Evolutionary conservation across 2,329 filamentous ascomycete species (phyloP).

Genomic region (Clathrospora elynae): DNA sequence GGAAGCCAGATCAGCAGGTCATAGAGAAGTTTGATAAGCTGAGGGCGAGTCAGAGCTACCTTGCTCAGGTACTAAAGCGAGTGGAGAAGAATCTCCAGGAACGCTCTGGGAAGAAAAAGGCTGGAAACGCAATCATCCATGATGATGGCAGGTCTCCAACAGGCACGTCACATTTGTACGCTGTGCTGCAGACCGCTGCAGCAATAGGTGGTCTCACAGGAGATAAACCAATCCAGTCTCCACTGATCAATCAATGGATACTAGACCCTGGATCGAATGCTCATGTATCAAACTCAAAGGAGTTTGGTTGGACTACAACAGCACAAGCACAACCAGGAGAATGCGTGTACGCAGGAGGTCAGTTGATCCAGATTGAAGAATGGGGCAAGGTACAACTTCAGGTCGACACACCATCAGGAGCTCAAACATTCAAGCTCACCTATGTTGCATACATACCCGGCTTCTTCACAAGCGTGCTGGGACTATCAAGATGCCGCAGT

Average conservation of each 20-base stretch:
- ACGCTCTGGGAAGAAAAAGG: no score
- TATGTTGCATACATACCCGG: slow-evolving; percentile 5
- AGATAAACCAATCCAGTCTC: no score
- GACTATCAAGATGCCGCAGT: slow-evolving; percentile 7
- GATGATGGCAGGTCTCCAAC: no score
- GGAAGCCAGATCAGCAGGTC: not conserved
- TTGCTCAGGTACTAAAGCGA: no score
- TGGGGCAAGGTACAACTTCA: slow-evolving; percentile 8
- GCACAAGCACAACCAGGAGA: slow-evolving; percentile 3
- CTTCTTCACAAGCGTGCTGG: slow-evolving; percentile 12
- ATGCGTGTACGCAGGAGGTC: slow-evolving; percentile 9
- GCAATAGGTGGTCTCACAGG: no score
- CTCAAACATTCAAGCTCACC: not conserved
- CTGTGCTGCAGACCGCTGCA: slow-evolving; percentile 2
- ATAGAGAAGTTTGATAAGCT: not conserved
- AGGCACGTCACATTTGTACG: no score
- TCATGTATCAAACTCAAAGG: slow-evolving; percentile 11
- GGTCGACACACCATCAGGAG: slow-evolving; percentile 2
- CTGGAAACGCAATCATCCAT: no score
- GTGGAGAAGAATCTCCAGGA: no score
- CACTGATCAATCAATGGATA: slow-evolving; percentile 16
- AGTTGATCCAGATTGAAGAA: slow-evolving; percentile 6
- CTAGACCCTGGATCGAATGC: slow-evolving; percentile 14
- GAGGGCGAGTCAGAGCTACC: no score
- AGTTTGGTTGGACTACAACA: no score